These are phyloP conservation scores for Eragrostis curvula DNA, from an alignment of 176 grass and related monocot genomes.

Conservation along the genomic window DNA sequence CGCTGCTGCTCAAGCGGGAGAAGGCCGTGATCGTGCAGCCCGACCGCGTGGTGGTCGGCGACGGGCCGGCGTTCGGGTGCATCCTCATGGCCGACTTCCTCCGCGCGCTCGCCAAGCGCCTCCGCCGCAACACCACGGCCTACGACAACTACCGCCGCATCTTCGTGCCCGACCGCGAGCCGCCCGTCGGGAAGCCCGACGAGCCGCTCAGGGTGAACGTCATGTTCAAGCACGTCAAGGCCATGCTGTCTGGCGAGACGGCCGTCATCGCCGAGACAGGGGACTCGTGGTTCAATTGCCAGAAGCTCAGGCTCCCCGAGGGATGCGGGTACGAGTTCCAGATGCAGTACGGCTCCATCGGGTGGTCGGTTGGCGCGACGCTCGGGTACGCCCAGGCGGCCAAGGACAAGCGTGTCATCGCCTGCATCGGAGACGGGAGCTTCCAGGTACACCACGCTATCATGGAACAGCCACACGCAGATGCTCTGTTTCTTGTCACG, in stretches of 20 bases:
- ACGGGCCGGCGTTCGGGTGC: slow-evolving; percentile 67
- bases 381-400: slow-evolving; percentile 73
- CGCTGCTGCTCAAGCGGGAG: slow-evolving; percentile 74
- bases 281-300: slow-evolving; percentile 79
- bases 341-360: slow-evolving; percentile 80
- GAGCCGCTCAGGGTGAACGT: slow-evolving; percentile 65
- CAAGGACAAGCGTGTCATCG: slow-evolving; percentile 68
- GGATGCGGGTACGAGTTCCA: slow-evolving; percentile 77
- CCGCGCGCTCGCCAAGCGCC: slow-evolving; percentile 44
- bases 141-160: slow-evolving; percentile 67
- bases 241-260: slow-evolving; percentile 50
- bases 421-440: slow-evolving; percentile 74
- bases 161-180: slow-evolving; percentile 54
- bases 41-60: slow-evolving; percentile 68
- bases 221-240: slow-evolving; percentile 75
- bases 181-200: slow-evolving; percentile 43
- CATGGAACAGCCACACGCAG: background rate
- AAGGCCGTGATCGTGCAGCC: slow-evolving; percentile 85
- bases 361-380: slow-evolving; percentile 73
- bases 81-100: slow-evolving; percentile 78
- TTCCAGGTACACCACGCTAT: slow-evolving; percentile 58
- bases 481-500: slow-evolving; percentile 8
- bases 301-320: slow-evolving; percentile 68
- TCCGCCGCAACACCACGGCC: slow-evolving; percentile 55
- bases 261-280: slow-evolving; percentile 74